These are phyloP conservation scores for Dicorynia guianensis DNA, from an alignment of 306 rosid genomes.

Conservation along the genomic window DNA sequence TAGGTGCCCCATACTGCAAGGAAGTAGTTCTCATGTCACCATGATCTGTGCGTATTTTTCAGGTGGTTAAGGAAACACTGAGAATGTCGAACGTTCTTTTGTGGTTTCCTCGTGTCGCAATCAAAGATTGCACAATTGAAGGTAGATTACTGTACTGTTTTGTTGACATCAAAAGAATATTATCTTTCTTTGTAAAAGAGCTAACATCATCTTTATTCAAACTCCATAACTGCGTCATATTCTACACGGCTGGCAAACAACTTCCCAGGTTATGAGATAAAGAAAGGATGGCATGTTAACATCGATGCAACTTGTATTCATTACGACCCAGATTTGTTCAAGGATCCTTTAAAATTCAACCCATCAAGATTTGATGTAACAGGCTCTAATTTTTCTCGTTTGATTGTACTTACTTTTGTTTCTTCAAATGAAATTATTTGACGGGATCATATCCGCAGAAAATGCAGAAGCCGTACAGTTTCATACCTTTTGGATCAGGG, in stretches of 20 bases:
- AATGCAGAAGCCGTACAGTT: slow-evolving; percentile 73
- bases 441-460: slow-evolving; percentile 47
- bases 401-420: neutral
- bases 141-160: slow-evolving; percentile 47
- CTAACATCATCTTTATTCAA: neutral
- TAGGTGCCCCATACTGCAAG: neutral
- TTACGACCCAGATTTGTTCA: slow-evolving; percentile 63
- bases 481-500: slow-evolving; percentile 76
- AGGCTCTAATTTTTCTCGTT: slow-evolving; percentile 28
- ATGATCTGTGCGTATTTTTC: slow-evolving; percentile 26
- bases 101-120: slow-evolving; percentile 84
- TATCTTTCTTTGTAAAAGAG: neutral
- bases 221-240: neutral
- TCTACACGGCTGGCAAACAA: slow-evolving; percentile 1
- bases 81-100: slow-evolving; percentile 74
- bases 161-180: neutral
- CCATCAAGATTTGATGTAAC: slow-evolving; percentile 80
- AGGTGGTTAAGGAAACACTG: slow-evolving; percentile 81
- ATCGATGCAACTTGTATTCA: slow-evolving; percentile 74
- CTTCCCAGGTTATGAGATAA: slow-evolving; percentile 60
- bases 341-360: slow-evolving; percentile 66
- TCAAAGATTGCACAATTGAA: slow-evolving; percentile 64
- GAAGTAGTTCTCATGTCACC: neutral
- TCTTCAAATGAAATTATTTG: neutral
- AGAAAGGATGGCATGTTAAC: slow-evolving; percentile 82